phyloP scores from a whole-genome alignment of 2,329 filamentous ascomycete species.

The Colletotrichum endophyticum region DNA sequence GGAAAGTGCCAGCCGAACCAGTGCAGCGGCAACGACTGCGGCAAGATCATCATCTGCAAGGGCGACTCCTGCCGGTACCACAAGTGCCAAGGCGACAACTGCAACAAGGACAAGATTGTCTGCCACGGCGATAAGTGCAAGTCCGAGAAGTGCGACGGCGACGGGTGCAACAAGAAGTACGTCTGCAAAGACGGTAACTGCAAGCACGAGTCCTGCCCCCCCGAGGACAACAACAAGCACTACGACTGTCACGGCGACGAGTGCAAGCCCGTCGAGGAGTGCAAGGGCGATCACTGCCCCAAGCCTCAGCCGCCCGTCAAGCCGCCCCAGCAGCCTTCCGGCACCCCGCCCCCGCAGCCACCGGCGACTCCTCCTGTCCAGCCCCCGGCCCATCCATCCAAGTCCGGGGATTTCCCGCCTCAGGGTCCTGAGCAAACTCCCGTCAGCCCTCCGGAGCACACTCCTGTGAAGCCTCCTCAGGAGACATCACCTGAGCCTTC shows the following conservation, averaged over 20 bases:
- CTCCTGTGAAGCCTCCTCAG: neutral
- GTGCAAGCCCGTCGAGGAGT: constrained; percentile 33
- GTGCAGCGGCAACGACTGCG: constrained; percentile 18
- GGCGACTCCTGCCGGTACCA: neutral
- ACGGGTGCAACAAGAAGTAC: constrained; percentile 28
- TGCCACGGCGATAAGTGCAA: constrained; percentile 25
- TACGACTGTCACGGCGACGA: constrained; percentile 36
- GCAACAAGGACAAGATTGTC: constrained; percentile 1
- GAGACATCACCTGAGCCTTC: neutral
- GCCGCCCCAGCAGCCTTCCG: neutral
- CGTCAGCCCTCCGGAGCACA: neutral
- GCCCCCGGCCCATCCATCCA: neutral
- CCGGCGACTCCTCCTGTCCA: neutral
- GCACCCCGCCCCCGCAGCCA: neutral
- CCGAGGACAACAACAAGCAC: constrained; percentile 29
- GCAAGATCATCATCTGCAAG: constrained; percentile 3
- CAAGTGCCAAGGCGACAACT: constrained; percentile 6
- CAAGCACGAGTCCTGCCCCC: constrained; percentile 25
- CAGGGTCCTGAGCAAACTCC: neutral
- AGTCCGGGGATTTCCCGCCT: neutral
- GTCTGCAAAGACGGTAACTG: constrained; percentile 26
- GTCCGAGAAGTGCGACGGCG: constrained; percentile 33
- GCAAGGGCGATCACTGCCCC: constrained; percentile 31
- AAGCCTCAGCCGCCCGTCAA: constrained; percentile 22
- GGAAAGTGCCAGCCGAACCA: constrained; percentile 16